These are phyloP conservation scores for Monosporascus sp. DNA, from an alignment of 2,329 filamentous ascomycete genomes.

Conservation along the genomic window DNA sequence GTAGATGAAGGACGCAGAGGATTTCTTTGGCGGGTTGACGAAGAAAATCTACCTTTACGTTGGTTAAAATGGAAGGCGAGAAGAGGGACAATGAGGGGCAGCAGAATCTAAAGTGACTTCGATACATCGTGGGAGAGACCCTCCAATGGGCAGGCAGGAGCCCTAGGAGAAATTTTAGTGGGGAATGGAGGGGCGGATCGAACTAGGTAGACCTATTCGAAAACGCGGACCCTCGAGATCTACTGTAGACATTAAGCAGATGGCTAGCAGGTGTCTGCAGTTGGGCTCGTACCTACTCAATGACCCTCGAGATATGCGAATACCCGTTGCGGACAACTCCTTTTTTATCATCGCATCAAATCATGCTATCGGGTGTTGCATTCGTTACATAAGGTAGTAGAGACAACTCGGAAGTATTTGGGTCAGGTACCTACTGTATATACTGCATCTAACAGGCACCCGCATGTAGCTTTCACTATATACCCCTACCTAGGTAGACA, in stretches of 20 bases:
- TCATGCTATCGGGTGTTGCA: too few relatives aligned
- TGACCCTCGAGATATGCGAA: neutral
- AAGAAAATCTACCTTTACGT: too few relatives aligned
- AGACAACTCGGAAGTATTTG: too few relatives aligned
- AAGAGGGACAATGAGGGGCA: too few relatives aligned
- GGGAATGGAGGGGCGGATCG: neutral
- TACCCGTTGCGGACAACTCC: neutral
- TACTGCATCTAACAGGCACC: too few relatives aligned
- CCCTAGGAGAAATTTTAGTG: neutral
- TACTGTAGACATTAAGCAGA: neutral
- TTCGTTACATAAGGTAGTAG: too few relatives aligned
- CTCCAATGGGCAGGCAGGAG: neutral
- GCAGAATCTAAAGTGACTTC: neutral
- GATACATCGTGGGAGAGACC: constrained; percentile 9
- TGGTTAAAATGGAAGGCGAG: too few relatives aligned
- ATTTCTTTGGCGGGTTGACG: neutral
- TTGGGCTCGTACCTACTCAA: neutral
- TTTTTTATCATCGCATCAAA: too few relatives aligned
- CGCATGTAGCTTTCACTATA: too few relatives aligned
- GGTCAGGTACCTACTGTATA: too few relatives aligned
- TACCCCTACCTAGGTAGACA: too few relatives aligned
- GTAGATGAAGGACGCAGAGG: constrained; percentile 8
- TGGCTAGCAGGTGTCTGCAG: neutral
- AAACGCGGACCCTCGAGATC: neutral
- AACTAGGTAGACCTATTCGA: neutral